Evolutionary conservation across 352 stramenopile species (phyloP).

Genomic region (Pythium vanterpoolii): DNA sequence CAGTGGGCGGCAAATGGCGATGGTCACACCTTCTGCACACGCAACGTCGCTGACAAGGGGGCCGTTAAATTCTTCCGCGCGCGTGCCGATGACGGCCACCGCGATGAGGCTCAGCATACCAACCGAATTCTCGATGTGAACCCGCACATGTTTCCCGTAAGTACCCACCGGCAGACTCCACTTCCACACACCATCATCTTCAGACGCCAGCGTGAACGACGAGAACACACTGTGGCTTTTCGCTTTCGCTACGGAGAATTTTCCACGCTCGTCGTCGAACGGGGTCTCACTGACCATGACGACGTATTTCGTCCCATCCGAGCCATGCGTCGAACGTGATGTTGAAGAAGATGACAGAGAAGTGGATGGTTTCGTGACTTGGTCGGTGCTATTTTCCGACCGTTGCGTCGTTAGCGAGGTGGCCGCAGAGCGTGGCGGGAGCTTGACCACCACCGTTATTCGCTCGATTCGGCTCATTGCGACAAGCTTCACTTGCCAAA

Average conservation of each 20-base stretch:
- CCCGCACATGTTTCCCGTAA: constrained; percentile 49
- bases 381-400: constrained; percentile 5
- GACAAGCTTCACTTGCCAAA: constrained; percentile 56
- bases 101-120: constrained; percentile 47
- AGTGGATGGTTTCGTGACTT: constrained; percentile 7
- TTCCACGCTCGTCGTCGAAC: constrained; percentile 63
- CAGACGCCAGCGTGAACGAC: constrained; percentile 29
- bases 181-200: constrained; percentile 26
- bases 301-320: constrained; percentile 30
- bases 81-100: constrained; percentile 48
- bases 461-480: constrained; percentile 40
- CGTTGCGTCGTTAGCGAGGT: constrained; percentile 12
- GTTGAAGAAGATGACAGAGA: constrained; percentile 7
- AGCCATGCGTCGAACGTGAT: neutral
- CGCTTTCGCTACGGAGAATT: constrained; percentile 51
- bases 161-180: constrained; percentile 55
- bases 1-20: constrained; percentile 51
- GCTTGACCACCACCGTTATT: constrained; percentile 33
- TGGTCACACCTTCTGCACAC: constrained; percentile 51
- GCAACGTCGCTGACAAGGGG: constrained; percentile 52
- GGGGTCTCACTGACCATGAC: constrained; percentile 50
- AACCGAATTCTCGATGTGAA: constrained; percentile 54
- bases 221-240: constrained; percentile 50
- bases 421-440: constrained; percentile 4
- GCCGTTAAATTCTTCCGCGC: constrained; percentile 43